Conservation (phyloP, 805 yeast genomes). For the Ogataea wickerhamii region DNA sequence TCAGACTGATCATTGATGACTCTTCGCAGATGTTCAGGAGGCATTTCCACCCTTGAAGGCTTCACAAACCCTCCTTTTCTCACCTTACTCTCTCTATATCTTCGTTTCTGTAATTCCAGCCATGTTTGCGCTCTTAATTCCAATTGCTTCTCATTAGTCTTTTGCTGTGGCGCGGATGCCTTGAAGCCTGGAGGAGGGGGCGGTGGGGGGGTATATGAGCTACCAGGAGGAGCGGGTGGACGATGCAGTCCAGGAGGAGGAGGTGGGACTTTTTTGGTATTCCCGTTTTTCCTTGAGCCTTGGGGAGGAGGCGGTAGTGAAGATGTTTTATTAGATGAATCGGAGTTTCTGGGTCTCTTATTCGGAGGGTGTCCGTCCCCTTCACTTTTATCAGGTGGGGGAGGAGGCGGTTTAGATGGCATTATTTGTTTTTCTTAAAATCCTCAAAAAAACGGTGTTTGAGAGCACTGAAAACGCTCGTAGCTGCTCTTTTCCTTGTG, state of each 20-base stretch:
- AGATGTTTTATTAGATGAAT: not conserved
- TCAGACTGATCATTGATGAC: conserved; percentile 83
- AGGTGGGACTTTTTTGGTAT: conserved; percentile 29
- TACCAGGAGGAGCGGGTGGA: not conserved
- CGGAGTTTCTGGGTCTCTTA: conserved; percentile 14
- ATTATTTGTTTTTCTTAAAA: not conserved
- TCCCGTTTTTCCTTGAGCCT: not conserved
- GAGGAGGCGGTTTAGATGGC: conserved; percentile 18
- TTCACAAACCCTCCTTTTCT: conserved; percentile 47
- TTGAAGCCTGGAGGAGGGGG: conserved; percentile 32
- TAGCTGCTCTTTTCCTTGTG: no score
- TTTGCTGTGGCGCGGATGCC: conserved; percentile 30
- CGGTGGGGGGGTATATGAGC: conserved; percentile 29
- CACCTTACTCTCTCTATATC: conserved; percentile 40
- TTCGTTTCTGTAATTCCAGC: conserved; percentile 58
- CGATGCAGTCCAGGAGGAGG: conserved; percentile 28
- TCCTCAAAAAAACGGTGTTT: no score
- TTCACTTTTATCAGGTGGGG: conserved; percentile 11
- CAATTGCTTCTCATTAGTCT: conserved; percentile 24
- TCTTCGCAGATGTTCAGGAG: conserved; percentile 88
- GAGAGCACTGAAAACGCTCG: no score
- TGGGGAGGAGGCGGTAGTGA: conserved; percentile 24
- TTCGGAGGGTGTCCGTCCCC: conserved; percentile 17
- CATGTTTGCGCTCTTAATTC: conserved; percentile 51
- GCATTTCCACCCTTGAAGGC: conserved; percentile 74